Base-by-base conservation (phyloP, 441 rosid species). In the Euphorbia celastroides region DNA sequence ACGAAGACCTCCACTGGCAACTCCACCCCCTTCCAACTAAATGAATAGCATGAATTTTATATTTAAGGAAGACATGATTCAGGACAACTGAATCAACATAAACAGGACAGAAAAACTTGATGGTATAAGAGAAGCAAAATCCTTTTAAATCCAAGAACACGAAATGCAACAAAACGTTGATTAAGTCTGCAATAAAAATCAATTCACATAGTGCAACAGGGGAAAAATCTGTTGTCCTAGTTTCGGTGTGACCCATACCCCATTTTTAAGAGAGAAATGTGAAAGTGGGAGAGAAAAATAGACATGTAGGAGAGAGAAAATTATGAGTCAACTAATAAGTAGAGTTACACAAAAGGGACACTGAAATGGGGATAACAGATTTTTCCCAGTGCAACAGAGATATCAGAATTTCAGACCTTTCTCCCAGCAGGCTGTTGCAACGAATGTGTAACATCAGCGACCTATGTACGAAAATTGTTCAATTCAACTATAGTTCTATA, bases 1-100 rank as follows among this genome's bases (percentile, higher is more conserved):
- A 19, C 99, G 92, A 77, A 91, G 92, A 58, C 97, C 99, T 62
- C 99, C 97, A 77, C 99, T 93, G 34, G 99, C 99, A 75, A 93
- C 92, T 78, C 96, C 97, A 74, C 97, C 97, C 70, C 93, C 95
- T 51, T 91, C 95, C 88, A 93, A 77, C 99, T 93, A 72, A 16
- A 77, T 14, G 50, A 67, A 22, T 61, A 75, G 57, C 57, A 67
- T 16, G 55, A 65, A 22, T 41, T 70, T 74, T 65, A 55, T 48
- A 51, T 16, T 57, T 69, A 4, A 62, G 64, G 41, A 46, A 46
- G 27, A 31, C 17, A 64, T 28, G 38, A 64, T 22, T 30, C 38
- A 48, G 28, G 38, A 27, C 19, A 28, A 11, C 11, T 4, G 23
- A 42, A 16, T 61, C 22, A 8, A 19, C 41, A 32, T 7, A 46